Evolutionary conservation across 208 protist genomes (phyloP), one percentile per base, ranked within the genome.

Genomic region (Leishmania amazonensis): DNA sequence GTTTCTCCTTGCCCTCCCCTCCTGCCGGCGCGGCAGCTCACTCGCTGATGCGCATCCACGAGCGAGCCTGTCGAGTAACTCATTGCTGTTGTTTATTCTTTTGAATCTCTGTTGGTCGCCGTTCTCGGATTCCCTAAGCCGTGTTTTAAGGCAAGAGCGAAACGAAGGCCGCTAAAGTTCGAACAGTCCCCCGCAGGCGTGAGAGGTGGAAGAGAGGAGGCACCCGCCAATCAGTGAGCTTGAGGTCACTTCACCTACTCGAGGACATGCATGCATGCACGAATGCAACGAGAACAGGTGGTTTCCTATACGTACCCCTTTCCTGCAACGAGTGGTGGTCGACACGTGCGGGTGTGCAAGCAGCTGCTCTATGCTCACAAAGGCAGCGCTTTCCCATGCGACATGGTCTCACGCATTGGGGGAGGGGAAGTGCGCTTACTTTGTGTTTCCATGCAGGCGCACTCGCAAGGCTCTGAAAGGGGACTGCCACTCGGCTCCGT

Each of bases 61-160:
- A 38, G 51, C 49, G 72, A 54, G 13, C 72, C 9, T 42, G 51
- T 62, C 72, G 72, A 76, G 72, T 76, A 76, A 76, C n/a, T 42
- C 28, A 8, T 60, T 40, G 40, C n/a, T 75, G 7, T 47, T 9
- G 11, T 68, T 35, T 24, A 24, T 49, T 62, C n/a, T 45, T 64
- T 31, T 64, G 6, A 21, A 64, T 78, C 21, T 40, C 31, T 65
- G 42, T 42, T 19, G 35, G 21, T 53, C 19, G 13, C 38, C 11
- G 5, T 35, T 49, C 11, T 45, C 24, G 45, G 45, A 74, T 38
- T 28, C 45, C 45, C 9, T 31, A 53, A 74, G 42, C 9, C 45
- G 42, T 21, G 9, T 0, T 24, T 24, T 38, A 38, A 74, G 7
- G 11, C 28, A 74, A 53, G 24, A 3, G 53, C 17, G 40, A 42